These are phyloP conservation scores for Dryadomyces quercus-mongolicae DNA, from an alignment of 2,329 filamentous ascomycete species.

Conservation along the genomic window DNA sequence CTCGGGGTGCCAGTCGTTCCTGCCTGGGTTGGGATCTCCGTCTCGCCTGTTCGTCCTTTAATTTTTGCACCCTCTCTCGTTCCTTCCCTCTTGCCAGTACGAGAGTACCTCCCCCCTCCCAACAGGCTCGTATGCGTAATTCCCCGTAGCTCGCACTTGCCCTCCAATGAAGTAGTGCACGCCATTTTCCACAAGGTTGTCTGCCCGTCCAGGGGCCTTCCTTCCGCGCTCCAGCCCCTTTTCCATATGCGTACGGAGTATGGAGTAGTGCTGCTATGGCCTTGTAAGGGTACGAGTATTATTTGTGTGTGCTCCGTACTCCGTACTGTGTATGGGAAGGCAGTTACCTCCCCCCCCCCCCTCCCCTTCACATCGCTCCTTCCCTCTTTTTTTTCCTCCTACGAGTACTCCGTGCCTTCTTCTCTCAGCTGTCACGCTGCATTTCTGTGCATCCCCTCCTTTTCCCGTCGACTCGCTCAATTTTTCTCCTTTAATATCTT, in stretches of 20 bases:
- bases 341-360: neutral
- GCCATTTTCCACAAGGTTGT: constrained; percentile 1
- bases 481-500: neutral
- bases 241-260: neutral
- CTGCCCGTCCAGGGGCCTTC: neutral
- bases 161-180: neutral
- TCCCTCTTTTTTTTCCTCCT: neutral
- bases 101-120: neutral
- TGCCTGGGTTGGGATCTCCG: neutral
- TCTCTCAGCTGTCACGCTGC: constrained; percentile 4
- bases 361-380: neutral
- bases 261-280: no score
- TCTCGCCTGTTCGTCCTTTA: neutral
- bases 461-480: neutral
- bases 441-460: constrained; percentile 2
- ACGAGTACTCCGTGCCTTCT: neutral
- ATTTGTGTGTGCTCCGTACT: neutral
- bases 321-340: neutral
- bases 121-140: neutral
- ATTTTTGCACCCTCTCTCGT: neutral
- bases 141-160: neutral
- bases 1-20: neutral
- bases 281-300: neutral
- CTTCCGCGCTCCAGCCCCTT: neutral
- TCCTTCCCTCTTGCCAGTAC: neutral